These are phyloP conservation scores for Microbotryum saponariae DNA, from an alignment of 1,284 basidiomycete genomes.

Conservation along the genomic window DNA sequence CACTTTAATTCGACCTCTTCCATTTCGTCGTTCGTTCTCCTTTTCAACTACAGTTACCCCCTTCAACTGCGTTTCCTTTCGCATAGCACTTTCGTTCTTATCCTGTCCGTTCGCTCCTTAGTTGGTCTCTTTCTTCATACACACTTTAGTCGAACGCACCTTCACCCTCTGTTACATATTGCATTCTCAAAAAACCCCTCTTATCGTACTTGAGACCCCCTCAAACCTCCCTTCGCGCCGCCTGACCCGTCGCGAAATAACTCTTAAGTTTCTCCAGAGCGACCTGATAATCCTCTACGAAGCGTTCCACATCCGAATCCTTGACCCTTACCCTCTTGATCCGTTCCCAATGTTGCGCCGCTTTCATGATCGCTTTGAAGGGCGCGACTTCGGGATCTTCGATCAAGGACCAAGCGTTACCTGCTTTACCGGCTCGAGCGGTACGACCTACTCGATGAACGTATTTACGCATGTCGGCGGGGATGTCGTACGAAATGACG, in stretches of 20 bases:
- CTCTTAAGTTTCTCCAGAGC: conserved; percentile 14
- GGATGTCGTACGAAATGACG: conserved; percentile 89
- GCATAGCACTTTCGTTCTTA: too few relatives aligned
- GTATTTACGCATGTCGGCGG: conserved; percentile 95
- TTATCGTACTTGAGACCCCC: too few relatives aligned
- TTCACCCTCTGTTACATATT: too few relatives aligned
- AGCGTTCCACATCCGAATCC: conserved; percentile 54
- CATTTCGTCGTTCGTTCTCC: too few relatives aligned
- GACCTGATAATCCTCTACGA: conserved; percentile 52
- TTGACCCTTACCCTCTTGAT: conserved; percentile 65
- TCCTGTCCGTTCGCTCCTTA: too few relatives aligned
- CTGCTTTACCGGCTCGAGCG: conserved; percentile 76
- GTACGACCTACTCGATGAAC: conserved; percentile 93
- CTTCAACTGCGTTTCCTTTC: too few relatives aligned
- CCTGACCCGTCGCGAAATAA: conserved; percentile 8
- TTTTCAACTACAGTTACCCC: too few relatives aligned
- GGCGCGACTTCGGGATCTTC: conserved; percentile 90
- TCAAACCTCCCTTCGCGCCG: too few relatives aligned
- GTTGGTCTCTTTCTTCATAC: too few relatives aligned
- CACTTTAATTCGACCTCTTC: too few relatives aligned
- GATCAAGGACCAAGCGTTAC: conserved; percentile 87
- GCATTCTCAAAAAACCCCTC: too few relatives aligned
- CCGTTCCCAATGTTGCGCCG: conserved; percentile 62
- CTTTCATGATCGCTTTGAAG: conserved; percentile 77
- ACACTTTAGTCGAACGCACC: too few relatives aligned